These are phyloP conservation scores for Acanthamoeba rhysodes DNA, from an alignment of 208 protist species.

Conservation along the genomic window DNA sequence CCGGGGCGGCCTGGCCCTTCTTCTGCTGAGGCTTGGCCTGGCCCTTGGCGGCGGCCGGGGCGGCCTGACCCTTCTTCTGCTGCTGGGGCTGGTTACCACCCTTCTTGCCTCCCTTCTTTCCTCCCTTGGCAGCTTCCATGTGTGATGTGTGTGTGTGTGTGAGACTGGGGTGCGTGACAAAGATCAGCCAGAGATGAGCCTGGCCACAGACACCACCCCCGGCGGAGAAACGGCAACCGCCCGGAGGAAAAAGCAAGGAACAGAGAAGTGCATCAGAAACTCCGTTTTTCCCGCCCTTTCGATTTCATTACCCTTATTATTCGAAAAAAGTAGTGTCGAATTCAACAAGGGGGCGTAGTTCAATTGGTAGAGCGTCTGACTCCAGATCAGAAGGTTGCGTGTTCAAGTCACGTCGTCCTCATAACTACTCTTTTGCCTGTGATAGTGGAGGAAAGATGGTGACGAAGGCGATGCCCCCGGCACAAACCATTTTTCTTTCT, in stretches of 20 bases:
- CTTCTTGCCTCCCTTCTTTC: constrained; percentile 40
- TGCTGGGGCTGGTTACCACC: background rate
- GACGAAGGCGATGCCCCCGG: no score
- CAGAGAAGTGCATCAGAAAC: background rate
- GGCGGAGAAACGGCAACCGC: background rate
- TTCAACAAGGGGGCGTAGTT: no score
- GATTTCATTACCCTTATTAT: no score
- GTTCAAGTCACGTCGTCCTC: no score
- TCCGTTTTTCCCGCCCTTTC: background rate
- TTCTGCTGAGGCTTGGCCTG: background rate
- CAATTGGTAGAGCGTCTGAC: no score
- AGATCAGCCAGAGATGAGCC: background rate
- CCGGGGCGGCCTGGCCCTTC: background rate
- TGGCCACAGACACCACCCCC: background rate
- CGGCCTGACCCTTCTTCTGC: background rate
- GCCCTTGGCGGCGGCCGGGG: background rate
- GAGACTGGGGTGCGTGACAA: background rate
- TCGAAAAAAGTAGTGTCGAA: no score
- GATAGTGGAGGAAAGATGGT: no score
- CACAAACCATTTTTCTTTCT: no score
- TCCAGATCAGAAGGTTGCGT: no score
- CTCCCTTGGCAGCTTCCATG: background rate
- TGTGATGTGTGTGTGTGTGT: background rate
- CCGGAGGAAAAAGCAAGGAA: constrained; percentile 1
- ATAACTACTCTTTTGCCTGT: no score